These are phyloP conservation scores for Sicyos baderoa DNA, from an alignment of 306 rosid species.

Conservation along the genomic window DNA sequence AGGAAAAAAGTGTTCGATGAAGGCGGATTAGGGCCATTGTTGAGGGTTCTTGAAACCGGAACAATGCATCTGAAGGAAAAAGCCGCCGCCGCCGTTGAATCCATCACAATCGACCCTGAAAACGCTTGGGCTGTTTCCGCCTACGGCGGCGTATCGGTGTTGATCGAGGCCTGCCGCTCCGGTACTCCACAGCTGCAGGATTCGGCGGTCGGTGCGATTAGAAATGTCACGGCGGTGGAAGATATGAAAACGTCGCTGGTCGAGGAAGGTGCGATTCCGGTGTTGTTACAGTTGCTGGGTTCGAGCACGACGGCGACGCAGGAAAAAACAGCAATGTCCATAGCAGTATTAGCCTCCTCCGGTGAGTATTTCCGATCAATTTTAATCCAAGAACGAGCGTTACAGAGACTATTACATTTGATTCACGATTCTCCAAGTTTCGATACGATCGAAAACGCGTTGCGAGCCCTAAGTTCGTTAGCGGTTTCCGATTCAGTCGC, in stretches of 20 bases:
- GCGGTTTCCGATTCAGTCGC: constrained; percentile 33
- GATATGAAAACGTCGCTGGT: constrained; percentile 32
- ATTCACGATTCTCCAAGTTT: constrained; percentile 35
- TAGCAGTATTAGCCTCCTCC: constrained; percentile 37
- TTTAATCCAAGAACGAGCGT: constrained; percentile 36
- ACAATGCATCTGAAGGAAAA: constrained; percentile 32
- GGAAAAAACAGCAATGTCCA: constrained; percentile 34
- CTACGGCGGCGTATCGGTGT: constrained; percentile 37
- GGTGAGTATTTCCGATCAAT: constrained; percentile 40
- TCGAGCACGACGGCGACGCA: constrained; percentile 33
- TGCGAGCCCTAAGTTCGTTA: constrained; percentile 34
- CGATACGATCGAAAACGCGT: constrained; percentile 31
- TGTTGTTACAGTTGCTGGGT: constrained; percentile 32
- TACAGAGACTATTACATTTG: constrained; percentile 42
- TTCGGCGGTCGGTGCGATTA: constrained; percentile 38
- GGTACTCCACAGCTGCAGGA: constrained; percentile 34
- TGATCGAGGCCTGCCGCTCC: constrained; percentile 46
- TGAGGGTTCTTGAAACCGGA: constrained; percentile 38
- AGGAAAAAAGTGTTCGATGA: constrained; percentile 39
- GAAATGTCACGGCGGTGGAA: constrained; percentile 35
- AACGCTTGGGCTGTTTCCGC: constrained; percentile 55
- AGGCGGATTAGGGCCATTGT: constrained; percentile 43
- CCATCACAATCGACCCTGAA: constrained; percentile 39
- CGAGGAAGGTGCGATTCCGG: constrained; percentile 48
- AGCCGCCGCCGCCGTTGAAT: constrained; percentile 41